A percentile compares a stretch with the other conserved stretches of the same genome.
These are phyloP conservation scores for Hyphodiscus hymeniophilus DNA, from an alignment of 495 filamentous ascomycete species.

Conservation along the genomic window DNA sequence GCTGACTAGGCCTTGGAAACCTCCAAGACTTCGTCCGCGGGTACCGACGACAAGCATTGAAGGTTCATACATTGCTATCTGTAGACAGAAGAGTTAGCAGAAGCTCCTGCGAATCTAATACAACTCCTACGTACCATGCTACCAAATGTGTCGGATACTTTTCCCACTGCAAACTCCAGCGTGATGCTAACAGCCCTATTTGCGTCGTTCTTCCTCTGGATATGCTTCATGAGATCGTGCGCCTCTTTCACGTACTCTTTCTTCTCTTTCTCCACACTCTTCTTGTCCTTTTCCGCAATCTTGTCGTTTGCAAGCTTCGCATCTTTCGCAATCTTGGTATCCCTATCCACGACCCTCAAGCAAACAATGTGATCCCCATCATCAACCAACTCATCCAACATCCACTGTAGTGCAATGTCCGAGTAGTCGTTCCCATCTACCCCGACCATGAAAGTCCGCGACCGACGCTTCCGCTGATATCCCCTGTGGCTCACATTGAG, in stretches of 20 bases:
- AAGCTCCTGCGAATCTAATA: not conserved
- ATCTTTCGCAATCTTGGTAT: constrained; percentile 64
- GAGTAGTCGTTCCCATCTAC: constrained; percentile 95
- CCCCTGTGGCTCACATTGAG: constrained; percentile 84
- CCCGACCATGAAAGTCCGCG: constrained; percentile 87
- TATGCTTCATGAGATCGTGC: constrained; percentile 60
- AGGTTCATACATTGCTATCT: constrained; percentile 94
- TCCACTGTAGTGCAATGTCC: constrained; percentile 89
- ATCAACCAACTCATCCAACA: constrained; percentile 89
- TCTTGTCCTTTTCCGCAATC: too few relatives aligned
- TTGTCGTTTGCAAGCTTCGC: too few relatives aligned
- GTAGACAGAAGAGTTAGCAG: constrained; percentile 5
- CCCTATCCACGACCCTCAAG: constrained; percentile 81
- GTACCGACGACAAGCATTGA: constrained; percentile 95
- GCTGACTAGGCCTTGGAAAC: constrained; percentile 82
- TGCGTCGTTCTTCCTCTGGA: constrained; percentile 77
- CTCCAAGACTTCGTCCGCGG: constrained; percentile 74
- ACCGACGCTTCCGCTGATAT: constrained; percentile 75
- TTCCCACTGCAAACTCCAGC: constrained; percentile 85
- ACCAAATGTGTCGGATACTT: constrained; percentile 87
- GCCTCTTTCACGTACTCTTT: constrained; percentile 75
- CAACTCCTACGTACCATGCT: constrained; percentile 59
- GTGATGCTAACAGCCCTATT: constrained; percentile 83
- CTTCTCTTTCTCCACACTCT: constrained; percentile 45
- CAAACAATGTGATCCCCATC: constrained; percentile 97